phyloP scores from a whole-genome alignment of 495 filamentous ascomycete genomes.

The Halenospora varia region DNA sequence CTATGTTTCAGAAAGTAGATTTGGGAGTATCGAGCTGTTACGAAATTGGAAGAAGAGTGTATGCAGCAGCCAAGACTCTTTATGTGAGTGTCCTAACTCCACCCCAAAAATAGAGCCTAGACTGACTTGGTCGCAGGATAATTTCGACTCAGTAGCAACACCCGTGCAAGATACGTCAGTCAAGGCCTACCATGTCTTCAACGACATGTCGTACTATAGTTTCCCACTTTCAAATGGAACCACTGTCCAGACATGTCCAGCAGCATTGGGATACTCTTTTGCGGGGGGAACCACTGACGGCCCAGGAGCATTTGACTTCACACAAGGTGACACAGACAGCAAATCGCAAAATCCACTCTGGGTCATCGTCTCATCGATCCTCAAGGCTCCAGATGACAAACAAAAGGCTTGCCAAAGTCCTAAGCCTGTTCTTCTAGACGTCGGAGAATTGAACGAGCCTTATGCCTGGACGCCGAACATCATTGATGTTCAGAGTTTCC shows the following conservation, averaged over 20 bases:
- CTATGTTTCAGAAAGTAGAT: constrained; percentile 66
- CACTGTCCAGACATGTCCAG: constrained; percentile 73
- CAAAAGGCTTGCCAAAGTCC: constrained; percentile 76
- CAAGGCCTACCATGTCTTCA: constrained; percentile 42
- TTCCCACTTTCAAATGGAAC: constrained; percentile 77
- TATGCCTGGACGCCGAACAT: constrained; percentile 93
- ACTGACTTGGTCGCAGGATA: no score
- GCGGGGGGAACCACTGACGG: constrained; percentile 92
- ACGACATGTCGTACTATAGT: constrained; percentile 54
- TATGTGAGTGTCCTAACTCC: no score
- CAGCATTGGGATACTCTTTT: constrained; percentile 90
- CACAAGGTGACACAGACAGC: constrained; percentile 68
- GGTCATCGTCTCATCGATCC: constrained; percentile 66
- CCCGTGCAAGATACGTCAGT: constrained; percentile 36
- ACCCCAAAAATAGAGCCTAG: no score
- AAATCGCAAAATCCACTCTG: constrained; percentile 75
- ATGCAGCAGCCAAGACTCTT: constrained; percentile 55
- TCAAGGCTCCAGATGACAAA: constrained; percentile 64
- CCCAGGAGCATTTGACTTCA: constrained; percentile 90
- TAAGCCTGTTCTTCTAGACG: constrained; percentile 87
- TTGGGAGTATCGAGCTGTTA: constrained; percentile 69
- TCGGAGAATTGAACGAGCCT: constrained; percentile 70
- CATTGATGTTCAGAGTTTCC: constrained; percentile 84
- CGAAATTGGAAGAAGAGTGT: constrained; percentile 68
- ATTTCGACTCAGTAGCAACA: constrained; percentile 36